These are phyloP conservation scores for Astrephomene gubernaculifera DNA, from an alignment of 139 green algal genomes.

Conservation along the genomic window DNA sequence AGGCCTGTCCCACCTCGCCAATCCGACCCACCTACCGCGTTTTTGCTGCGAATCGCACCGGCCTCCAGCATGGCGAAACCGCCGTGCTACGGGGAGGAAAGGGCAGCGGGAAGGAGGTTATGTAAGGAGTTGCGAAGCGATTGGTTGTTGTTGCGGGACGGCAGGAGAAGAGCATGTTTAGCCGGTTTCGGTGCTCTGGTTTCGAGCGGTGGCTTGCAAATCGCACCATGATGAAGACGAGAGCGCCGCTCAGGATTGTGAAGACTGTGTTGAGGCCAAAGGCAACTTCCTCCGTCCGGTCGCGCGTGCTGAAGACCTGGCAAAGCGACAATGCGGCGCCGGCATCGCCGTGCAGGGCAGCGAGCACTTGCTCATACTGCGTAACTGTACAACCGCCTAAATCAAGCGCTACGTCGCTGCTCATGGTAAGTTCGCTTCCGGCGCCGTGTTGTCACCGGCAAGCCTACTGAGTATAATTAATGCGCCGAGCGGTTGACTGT, in stretches of 20 bases:
- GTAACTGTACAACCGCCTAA: not conserved
- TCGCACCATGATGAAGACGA: slow-evolving; percentile 82
- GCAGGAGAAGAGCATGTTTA: not conserved
- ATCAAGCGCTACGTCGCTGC: not conserved
- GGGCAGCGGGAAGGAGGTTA: not conserved
- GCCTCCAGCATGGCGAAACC: slow-evolving; percentile 92
- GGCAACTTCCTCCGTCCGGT: slow-evolving; percentile 6
- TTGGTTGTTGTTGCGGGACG: not conserved
- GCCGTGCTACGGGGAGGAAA: slow-evolving; percentile 30
- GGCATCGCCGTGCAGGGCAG: not conserved
- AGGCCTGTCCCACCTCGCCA: too few species aligned
- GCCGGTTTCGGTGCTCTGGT: not conserved
- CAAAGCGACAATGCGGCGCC: slow-evolving; percentile 1
- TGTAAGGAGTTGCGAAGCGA: not conserved
- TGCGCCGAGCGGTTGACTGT: too few species aligned
- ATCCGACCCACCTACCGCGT: slow-evolving; percentile 22
- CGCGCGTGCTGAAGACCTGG: not conserved
- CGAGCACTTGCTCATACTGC: not conserved
- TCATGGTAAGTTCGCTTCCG: too few species aligned
- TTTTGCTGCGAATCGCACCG: slow-evolving; percentile 85
- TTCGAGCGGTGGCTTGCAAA: not conserved
- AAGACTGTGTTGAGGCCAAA: slow-evolving; percentile 64
- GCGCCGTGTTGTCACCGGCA: too few species aligned
- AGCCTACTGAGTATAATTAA: too few species aligned
- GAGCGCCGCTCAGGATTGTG: slow-evolving; percentile 69